Conservation (phyloP, 2,329 filamentous ascomycete genomes). For the Grosmannia huntii region DNA sequence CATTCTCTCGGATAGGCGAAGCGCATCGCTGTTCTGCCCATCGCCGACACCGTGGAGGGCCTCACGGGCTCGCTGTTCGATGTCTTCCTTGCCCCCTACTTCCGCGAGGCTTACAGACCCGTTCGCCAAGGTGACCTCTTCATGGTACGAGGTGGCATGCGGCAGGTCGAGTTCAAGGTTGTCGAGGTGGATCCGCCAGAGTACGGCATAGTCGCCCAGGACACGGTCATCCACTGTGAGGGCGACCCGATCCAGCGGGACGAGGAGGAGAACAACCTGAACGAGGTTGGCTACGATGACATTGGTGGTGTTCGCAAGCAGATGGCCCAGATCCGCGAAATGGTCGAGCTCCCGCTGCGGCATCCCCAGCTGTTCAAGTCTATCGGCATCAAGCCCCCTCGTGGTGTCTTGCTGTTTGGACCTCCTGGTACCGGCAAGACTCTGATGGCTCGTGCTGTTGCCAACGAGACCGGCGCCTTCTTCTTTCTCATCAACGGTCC, state of each 20-base stretch:
- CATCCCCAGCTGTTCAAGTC: slow-evolving; percentile 99
- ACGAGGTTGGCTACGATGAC: slow-evolving; percentile 97
- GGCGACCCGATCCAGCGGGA: slow-evolving; percentile 93
- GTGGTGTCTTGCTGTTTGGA: slow-evolving; percentile 92
- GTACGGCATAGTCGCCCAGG: slow-evolving; percentile 96
- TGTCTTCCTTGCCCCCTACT: slow-evolving; percentile 98
- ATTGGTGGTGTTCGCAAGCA: slow-evolving; percentile 99
- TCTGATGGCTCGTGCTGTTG: slow-evolving; percentile 94
- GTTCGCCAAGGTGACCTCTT: slow-evolving; percentile 96
- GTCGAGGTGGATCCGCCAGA: slow-evolving; percentile 97
- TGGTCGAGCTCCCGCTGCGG: slow-evolving; percentile 91
- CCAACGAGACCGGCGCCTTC: slow-evolving; percentile 97
- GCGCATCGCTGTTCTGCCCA: slow-evolving; percentile 94
- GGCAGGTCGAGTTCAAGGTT: slow-evolving; percentile 98
- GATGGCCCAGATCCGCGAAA: slow-evolving; percentile 98
- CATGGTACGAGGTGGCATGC: slow-evolving; percentile 94
- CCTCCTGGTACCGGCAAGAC: slow-evolving; percentile 99
- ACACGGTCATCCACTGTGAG: slow-evolving; percentile 98
- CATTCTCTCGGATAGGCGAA: slow-evolving; percentile 55
- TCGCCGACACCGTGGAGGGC: slow-evolving; percentile 95
- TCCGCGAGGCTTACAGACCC: slow-evolving; percentile 96
- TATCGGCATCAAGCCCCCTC: slow-evolving; percentile 98
- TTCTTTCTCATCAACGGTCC: slow-evolving; percentile 99
- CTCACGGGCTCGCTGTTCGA: slow-evolving; percentile 96
- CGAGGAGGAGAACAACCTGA: slow-evolving; percentile 97